Percentiles rank a stretch among this genome's conserved stretches.
Evolutionary conservation across 2,329 filamentous ascomycete species (phyloP).

Genomic region (Corynespora cassiicola): DNA sequence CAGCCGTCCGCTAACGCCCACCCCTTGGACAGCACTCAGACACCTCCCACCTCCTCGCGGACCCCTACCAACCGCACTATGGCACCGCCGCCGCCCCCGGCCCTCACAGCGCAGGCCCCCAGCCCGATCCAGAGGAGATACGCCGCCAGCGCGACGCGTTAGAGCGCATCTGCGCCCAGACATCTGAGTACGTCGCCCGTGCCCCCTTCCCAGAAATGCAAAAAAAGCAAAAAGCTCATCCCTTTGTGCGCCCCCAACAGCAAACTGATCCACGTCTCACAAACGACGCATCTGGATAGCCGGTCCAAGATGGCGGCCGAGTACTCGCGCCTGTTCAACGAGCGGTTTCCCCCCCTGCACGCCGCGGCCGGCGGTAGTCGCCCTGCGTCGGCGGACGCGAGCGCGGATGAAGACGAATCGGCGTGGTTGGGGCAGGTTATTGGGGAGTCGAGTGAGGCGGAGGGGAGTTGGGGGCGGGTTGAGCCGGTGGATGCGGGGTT

Average conservation of each 20-base stretch:
- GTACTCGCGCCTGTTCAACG: conserved; percentile 50
- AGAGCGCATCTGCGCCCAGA: conserved; percentile 57
- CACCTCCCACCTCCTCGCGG: conserved; percentile 54
- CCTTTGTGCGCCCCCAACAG: conserved; percentile 47
- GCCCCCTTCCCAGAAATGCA: conserved; percentile 7
- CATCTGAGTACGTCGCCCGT: conserved; percentile 50
- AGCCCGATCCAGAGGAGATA: conserved; percentile 57
- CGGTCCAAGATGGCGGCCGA: conserved; percentile 45
- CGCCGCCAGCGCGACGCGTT: conserved; percentile 55
- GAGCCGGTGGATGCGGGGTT: conserved; percentile 35
- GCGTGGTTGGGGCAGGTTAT: conserved; percentile 41
- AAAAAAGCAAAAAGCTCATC: too few relatives aligned
- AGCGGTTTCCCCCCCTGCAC: conserved; percentile 44
- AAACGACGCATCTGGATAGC: conserved; percentile 47
- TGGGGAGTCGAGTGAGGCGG: conserved; percentile 28
- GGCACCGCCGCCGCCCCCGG: conserved; percentile 44
- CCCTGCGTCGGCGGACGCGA: conserved; percentile 24
- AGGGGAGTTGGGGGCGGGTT: conserved; percentile 38
- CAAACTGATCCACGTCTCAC: conserved; percentile 58
- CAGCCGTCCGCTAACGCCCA: conserved; percentile 30
- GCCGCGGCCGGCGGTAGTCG: conserved; percentile 26
- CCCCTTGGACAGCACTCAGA: conserved; percentile 50
- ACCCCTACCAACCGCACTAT: conserved; percentile 53
- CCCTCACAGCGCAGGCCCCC: conserved; percentile 43
- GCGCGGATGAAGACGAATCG: conserved; percentile 40